Conservation (phyloP, 225 moss, liverwort and hornwort species). For the Pseudoscleropodium purum region DNA sequence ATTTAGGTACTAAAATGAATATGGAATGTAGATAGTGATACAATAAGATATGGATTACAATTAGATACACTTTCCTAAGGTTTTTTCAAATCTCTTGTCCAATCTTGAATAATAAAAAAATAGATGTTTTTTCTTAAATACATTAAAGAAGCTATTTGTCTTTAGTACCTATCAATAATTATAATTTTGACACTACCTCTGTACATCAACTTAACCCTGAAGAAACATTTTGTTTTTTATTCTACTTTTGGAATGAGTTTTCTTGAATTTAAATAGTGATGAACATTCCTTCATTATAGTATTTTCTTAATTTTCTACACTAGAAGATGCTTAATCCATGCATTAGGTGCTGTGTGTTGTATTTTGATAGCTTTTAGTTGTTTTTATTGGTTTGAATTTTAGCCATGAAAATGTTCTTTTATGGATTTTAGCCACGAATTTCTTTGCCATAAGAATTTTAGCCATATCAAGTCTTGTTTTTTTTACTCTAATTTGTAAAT, state of each 20-base stretch:
- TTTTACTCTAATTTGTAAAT: not conserved
- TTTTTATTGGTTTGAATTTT: no score
- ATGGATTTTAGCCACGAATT: no score
- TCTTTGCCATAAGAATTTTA: no score
- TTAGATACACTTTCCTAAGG: rapidly evolving
- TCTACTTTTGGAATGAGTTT: rapidly evolving
- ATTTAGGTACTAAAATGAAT: not conserved
- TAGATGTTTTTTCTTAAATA: not conserved
- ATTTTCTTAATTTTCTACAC: not conserved
- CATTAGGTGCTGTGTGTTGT: rapidly evolving
- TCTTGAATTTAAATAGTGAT: rapidly evolving
- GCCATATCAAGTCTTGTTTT: no score
- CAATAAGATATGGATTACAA: not conserved
- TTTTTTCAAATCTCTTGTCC: not conserved
- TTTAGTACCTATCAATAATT: rapidly evolving
- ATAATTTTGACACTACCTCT: not conserved
- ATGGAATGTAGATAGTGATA: not conserved
- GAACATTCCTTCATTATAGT: rapidly evolving
- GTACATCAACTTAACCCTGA: not conserved
- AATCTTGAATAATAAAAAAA: not conserved
- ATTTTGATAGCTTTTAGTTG: not conserved
- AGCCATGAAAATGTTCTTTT: no score
- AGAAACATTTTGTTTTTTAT: no score
- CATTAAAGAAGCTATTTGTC: not conserved
- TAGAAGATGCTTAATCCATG: not conserved